These are phyloP conservation scores for Saitozyma sp. DNA, from an alignment of 768 basidiomycete species.

Conservation along the genomic window DNA sequence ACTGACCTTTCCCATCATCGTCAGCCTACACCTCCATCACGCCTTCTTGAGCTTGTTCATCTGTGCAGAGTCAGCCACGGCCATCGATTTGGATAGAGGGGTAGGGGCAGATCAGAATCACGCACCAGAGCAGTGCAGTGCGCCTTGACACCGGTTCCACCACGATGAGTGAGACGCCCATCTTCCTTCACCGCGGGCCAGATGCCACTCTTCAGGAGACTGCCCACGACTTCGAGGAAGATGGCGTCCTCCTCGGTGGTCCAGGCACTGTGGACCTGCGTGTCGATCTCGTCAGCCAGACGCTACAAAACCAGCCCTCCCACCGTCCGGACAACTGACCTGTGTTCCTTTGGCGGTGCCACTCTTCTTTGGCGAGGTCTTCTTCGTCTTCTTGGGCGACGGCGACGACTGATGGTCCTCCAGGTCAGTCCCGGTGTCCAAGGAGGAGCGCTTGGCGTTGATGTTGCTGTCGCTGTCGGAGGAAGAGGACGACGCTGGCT, in stretches of 20 bases:
- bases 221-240: conserved; percentile 26
- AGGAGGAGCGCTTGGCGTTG: background rate
- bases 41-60: conserved; percentile 26
- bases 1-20: no score
- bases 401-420: background rate
- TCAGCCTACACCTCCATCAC: background rate
- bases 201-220: conserved; percentile 8
- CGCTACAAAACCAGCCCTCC: no score
- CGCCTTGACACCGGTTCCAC: conserved; percentile 22
- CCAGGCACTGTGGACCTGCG: conserved; percentile 18
- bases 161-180: conserved; percentile 26
- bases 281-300: conserved; percentile 10
- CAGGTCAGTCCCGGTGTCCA: background rate
- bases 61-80: conserved; percentile 10
- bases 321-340: no score
- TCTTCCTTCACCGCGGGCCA: conserved; percentile 29
- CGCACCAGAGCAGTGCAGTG: conserved; percentile 25
- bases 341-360: no score
- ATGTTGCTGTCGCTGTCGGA: background rate
- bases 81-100: background rate
- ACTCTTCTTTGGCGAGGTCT: background rate
- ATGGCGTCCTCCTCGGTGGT: conserved; percentile 31
- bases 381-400: background rate
- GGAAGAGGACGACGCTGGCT: background rate
- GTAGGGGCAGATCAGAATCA: background rate